Conservation (phyloP, 1,139 yeast genomes). For the Komagataea norvegica region DNA sequence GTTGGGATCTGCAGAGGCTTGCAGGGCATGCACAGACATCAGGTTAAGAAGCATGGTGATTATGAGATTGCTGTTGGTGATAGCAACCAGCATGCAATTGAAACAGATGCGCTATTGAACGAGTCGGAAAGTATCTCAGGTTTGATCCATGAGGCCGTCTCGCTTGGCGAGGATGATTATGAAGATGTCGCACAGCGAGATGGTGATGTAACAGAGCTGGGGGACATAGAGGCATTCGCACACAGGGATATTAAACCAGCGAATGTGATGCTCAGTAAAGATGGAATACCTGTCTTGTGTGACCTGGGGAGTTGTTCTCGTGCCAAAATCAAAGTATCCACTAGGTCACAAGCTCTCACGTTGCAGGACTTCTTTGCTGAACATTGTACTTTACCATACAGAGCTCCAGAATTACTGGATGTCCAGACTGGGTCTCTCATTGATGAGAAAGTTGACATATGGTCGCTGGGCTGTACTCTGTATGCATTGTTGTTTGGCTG, state of each 20-base stretch:
- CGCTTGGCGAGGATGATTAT: constrained; percentile 13
- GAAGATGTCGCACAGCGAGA: background rate
- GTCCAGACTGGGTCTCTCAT: constrained; percentile 60
- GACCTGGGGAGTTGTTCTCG: constrained; percentile 78
- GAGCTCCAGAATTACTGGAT: constrained; percentile 88
- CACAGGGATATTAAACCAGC: constrained; percentile 90
- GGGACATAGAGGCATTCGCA: constrained; percentile 65
- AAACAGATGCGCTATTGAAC: constrained; percentile 6
- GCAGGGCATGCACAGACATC: constrained; percentile 69
- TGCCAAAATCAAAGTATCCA: constrained; percentile 51
- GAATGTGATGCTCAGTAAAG: constrained; percentile 72
- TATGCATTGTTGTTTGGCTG: constrained; percentile 73
- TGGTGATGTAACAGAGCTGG: constrained; percentile 41
- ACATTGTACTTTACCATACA: constrained; percentile 79
- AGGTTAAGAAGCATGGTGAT: constrained; percentile 17
- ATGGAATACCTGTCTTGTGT: constrained; percentile 72
- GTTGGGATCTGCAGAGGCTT: constrained; percentile 72
- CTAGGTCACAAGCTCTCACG: constrained; percentile 68
- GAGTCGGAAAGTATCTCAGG: constrained; percentile 5
- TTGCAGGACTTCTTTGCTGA: constrained; percentile 80
- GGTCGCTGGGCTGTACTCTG: constrained; percentile 86
- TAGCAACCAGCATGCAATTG: too few species aligned
- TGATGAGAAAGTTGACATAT: constrained; percentile 75
- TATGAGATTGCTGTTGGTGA: constrained; percentile 8
- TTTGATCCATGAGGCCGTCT: constrained; percentile 12